A percentile compares a stretch with the other conserved stretches of the same genome.
Evolutionary conservation across 176 grass and related monocot species (phyloP).

Genomic region (Puya raimondii): DNA sequence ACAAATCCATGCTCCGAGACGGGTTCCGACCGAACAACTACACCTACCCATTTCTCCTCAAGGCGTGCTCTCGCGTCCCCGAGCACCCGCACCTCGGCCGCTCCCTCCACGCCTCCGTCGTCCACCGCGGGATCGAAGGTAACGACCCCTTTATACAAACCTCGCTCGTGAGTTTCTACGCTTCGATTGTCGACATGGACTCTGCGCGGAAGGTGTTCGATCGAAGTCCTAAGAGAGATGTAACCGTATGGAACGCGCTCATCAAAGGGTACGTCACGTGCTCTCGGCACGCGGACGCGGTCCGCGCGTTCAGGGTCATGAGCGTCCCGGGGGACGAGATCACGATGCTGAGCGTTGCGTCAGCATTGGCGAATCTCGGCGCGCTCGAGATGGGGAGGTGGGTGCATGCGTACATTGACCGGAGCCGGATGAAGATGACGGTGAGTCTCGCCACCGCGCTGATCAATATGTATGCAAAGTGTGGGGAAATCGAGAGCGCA

Average conservation of each 20-base stretch:
- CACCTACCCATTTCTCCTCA: constrained; percentile 31
- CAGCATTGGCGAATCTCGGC: constrained; percentile 32
- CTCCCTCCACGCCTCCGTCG: constrained; percentile 30
- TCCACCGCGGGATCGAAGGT: constrained; percentile 19
- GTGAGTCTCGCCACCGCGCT: constrained; percentile 28
- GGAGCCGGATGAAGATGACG: constrained; percentile 10
- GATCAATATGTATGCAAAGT: constrained; percentile 43
- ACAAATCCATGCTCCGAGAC: constrained; percentile 22
- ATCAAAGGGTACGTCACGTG: constrained; percentile 28
- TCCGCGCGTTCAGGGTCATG: constrained; percentile 20
- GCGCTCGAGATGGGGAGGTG: constrained; percentile 25
- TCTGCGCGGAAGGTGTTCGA: constrained; percentile 29
- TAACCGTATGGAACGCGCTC: constrained; percentile 34
- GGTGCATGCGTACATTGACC: constrained; percentile 22
- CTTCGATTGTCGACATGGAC: background rate
- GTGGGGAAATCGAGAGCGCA: constrained; percentile 28
- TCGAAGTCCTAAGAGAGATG: constrained; percentile 19
- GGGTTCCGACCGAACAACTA: constrained; percentile 27
- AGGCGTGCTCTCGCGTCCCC: constrained; percentile 27
- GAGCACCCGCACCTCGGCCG: background rate
- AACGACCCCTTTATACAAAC: constrained; percentile 29
- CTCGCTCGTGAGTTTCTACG: constrained; percentile 26
- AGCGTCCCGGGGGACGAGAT: constrained; percentile 13
- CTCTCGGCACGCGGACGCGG: constrained; percentile 12
- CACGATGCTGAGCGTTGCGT: constrained; percentile 29